These are phyloP conservation scores for Marasmius sp. DNA, from an alignment of 1,284 basidiomycete species.

Conservation along the genomic window DNA sequence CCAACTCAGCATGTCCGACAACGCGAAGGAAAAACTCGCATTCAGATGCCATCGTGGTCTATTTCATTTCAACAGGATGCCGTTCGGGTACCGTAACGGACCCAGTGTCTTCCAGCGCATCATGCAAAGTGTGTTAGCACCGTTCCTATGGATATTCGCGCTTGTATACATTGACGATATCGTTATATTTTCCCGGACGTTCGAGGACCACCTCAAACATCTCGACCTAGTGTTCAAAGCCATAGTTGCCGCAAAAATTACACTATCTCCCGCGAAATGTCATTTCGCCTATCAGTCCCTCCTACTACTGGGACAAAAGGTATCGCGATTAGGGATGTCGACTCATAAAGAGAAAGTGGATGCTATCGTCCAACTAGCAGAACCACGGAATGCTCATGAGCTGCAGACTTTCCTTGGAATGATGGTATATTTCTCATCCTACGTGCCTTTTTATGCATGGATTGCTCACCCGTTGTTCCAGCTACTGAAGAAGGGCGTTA, in stretches of 20 bases:
- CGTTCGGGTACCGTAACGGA: slow-evolving; percentile 28
- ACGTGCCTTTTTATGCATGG: too few relatives aligned
- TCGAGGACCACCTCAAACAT: neutral
- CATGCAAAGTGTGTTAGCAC: slow-evolving; percentile 11
- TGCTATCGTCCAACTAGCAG: too few relatives aligned
- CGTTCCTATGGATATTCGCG: slow-evolving; percentile 11
- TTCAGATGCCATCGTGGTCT: slow-evolving; percentile 28
- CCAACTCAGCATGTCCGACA: slow-evolving; percentile 21
- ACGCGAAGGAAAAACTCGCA: slow-evolving; percentile 24
- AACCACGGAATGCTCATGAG: too few relatives aligned
- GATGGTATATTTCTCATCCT: too few relatives aligned
- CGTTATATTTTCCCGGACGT: neutral
- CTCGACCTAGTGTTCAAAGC: slow-evolving; percentile 14
- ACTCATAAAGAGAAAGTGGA: slow-evolving; percentile 30
- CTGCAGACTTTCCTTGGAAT: too few relatives aligned
- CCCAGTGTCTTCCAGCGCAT: slow-evolving; percentile 17
- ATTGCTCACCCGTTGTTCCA: slow-evolving; percentile 25
- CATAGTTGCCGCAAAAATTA: slow-evolving; percentile 22
- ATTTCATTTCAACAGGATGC: slow-evolving; percentile 27
- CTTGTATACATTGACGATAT: slow-evolving; percentile 15
- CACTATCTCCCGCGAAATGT: slow-evolving; percentile 29
- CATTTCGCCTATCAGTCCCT: slow-evolving; percentile 26
- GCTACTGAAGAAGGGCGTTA: slow-evolving; percentile 18
- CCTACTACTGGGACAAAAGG: too few relatives aligned
- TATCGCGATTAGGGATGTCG: slow-evolving; percentile 27